Base-by-base conservation (phyloP, 345 rosid species). In the Microthlaspi erraticum region DNA sequence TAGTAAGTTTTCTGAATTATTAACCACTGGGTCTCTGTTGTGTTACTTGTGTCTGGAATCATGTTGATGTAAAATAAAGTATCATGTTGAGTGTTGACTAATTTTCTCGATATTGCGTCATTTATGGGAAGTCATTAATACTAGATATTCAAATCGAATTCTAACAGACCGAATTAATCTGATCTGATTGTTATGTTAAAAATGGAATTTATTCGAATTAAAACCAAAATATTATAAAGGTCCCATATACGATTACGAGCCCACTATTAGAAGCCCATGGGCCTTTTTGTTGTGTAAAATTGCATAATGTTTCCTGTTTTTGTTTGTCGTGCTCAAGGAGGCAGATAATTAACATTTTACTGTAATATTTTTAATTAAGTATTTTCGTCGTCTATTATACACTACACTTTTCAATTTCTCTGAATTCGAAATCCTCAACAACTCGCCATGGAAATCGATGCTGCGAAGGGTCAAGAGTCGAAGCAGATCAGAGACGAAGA, bases 401-500 rank as follows among this genome's bases (percentile, higher is more conserved):
- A 14, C 3, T n/a, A 14, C 5, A 44, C 4, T 10, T 29, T 11
- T 14, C 1, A 33, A 17, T 34, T 36, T 34, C 6, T 6, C 36
- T 3, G 23, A 45, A 49, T 23, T 53, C 16, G 3, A 34, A 45
- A 11, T 38, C 16, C 33, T 60, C 38, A 12, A 23, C 38, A 18
- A 60, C 11, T 34, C 44, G 72, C 71, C 59, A 70, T 78, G 81
- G 83, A 70, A 64, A 83, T 81, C 56, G 89, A 82, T 56, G 72
- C 68, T 26, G 45, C 75, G 13, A 52, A 56, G 39, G 68, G 57
- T 38, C 37, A 72, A 34, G 71, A 64, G 32, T 60, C 70, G 48
- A 82, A 9, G 23, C 69, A 61, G 31, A 77, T 88, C 74, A 77
- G 79, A 60, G 88, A 83, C 36, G 70, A 68, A 43, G 90, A 86